Base-by-base conservation (phyloP, 1,284 basidiomycete genomes). In the Sporisorium graminicola region DNA sequence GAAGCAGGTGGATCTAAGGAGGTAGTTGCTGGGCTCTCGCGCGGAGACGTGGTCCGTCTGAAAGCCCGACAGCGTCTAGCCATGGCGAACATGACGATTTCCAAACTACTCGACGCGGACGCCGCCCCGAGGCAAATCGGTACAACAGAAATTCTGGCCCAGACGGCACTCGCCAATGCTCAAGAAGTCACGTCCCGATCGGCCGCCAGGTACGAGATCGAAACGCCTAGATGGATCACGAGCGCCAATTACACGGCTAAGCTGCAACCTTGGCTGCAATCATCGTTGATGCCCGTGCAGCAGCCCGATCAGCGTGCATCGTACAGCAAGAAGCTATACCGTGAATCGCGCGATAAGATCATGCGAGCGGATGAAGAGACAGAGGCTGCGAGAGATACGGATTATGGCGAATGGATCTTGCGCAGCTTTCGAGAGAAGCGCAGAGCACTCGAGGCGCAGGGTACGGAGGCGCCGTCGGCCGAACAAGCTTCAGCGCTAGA, bases 41-140 rank as follows among this genome's bases (percentile, higher is more conserved):
- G 74, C 13, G 68, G 74, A 26, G 74, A 76, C 49, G 53, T 76
- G 0, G 50, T 76, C 14, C 64, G 74, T 0, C 47, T 76, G 3
- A 71, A 70, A 47, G 65, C 74, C 12, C 52, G 65, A 35, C 68
- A 71, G 46, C 60, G 74, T 2, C 58, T 76, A 5, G 74, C 65
- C 12, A 29, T 40, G 1, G 64, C 73, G 4, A 56, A 43, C 27
- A n/a, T 52, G 24, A 58, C 63, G 14, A 53, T 74, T 7, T 44
- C 59, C 10, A 65, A 60, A 33, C 59, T 74, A 0, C 58, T 65
- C 14, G 27, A 29, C n/a, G 13, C 47, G 2, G n/a, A 49, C 31
- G 3, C 47, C 29, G 18, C 49, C 29, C 31, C 49, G 0, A 20
- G 6, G 10, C 49, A 2, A 3, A 9, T 50, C 18, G 49, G 27